Conservation (phyloP, 2,329 filamentous ascomycete genomes). For the Sporothrix mexicana region DNA sequence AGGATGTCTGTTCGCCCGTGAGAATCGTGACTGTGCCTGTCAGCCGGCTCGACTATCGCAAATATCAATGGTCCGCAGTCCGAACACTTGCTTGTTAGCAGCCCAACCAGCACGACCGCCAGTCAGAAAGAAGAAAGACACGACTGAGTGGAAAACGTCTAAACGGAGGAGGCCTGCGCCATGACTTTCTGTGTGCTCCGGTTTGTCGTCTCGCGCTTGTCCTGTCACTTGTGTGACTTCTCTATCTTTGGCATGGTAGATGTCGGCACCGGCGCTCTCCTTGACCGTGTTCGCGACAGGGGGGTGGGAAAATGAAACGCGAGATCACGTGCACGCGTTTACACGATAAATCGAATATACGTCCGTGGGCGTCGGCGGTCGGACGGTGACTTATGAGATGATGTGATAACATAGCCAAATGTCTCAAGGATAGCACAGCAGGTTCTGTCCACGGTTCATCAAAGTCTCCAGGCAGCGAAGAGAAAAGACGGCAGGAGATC, state of each 20-base stretch:
- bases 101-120: neutral
- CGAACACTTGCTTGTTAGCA: neutral
- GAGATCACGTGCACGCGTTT: neutral
- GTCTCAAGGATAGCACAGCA: neutral
- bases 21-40: neutral
- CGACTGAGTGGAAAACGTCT: neutral
- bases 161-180: neutral
- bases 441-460: too few relatives aligned
- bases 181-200: neutral
- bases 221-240: neutral
- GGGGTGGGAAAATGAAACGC: neutral
- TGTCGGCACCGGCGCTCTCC: neutral
- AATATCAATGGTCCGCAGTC: neutral
- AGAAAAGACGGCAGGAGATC: neutral
- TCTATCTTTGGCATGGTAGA: neutral
- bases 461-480: neutral
- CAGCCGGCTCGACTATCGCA: neutral
- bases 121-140: neutral
- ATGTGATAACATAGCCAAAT: neutral
- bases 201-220: neutral
- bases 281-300: neutral
- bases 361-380: neutral
- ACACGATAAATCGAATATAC: neutral
- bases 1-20: neutral
- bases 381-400: neutral